These are phyloP conservation scores for Globomyces pollinis-pini DNA, from an alignment of 192 early-diverging fungal species.

Conservation along the genomic window DNA sequence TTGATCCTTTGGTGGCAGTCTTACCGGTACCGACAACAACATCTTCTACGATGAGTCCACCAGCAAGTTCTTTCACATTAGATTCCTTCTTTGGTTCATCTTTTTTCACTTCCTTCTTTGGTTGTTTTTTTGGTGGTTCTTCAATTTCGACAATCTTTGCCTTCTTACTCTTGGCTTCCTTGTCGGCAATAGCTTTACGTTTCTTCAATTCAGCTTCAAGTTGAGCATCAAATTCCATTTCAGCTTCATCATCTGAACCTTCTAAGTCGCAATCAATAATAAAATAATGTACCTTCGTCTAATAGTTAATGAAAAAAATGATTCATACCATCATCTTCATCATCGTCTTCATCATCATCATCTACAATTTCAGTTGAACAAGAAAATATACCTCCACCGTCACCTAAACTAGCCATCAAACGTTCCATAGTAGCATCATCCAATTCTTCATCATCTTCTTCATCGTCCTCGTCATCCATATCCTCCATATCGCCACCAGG, in stretches of 20 bases:
- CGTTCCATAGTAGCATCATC: too few species aligned
- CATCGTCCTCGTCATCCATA: constrained; percentile 35
- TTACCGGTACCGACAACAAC: constrained; percentile 55
- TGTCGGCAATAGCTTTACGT: background rate
- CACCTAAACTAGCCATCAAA: background rate
- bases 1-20: constrained; percentile 58
- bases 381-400: background rate
- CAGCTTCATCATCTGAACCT: constrained; percentile 35
- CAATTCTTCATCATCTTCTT: constrained; percentile 31
- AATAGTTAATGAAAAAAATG: too few species aligned
- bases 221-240: constrained; percentile 26
- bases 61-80: constrained; percentile 54
- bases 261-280: too few species aligned
- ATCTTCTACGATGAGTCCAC: constrained; percentile 80
- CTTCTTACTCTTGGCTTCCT: constrained; percentile 17
- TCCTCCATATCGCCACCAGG: constrained; percentile 33
- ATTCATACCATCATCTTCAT: too few species aligned
- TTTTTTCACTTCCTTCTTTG: constrained; percentile 46
- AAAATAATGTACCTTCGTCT: constrained; percentile 30
- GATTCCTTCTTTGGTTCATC: constrained; percentile 30
- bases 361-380: background rate
- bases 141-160: constrained; percentile 35
- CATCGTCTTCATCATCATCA: constrained; percentile 18
- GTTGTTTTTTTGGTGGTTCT: constrained; percentile 15
- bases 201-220: constrained; percentile 29